Percentiles rank a stretch among this genome's conserved stretches.
These are phyloP conservation scores for Vaccinium darrowii DNA, from an alignment of 148 eudicot genomes.

Conservation along the genomic window DNA sequence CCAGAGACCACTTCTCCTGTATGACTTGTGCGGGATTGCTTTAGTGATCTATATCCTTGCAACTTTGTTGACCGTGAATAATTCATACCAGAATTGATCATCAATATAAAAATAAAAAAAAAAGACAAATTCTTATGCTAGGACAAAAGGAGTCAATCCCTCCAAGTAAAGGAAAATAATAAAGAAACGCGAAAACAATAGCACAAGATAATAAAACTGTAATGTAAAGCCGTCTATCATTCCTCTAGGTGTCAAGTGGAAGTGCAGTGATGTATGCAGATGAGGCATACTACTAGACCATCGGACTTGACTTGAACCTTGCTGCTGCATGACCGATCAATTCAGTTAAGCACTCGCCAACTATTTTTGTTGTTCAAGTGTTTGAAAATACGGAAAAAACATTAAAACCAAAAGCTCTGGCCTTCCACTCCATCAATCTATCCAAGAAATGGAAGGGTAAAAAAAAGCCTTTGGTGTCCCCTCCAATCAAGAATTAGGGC, in stretches of 20 bases:
- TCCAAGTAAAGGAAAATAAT: not conserved
- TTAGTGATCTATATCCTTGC: not conserved
- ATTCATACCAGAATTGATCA: not conserved
- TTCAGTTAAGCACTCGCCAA: not conserved
- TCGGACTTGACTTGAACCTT: too few relatives aligned
- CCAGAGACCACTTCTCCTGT: conserved; percentile 16
- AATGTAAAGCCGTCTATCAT: not conserved
- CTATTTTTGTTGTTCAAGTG: not conserved
- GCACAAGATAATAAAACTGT: not conserved
- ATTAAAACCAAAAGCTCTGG: not conserved
- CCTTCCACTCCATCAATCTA: not conserved
- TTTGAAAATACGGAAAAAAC: not conserved
- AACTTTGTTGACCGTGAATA: not conserved
- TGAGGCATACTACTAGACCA: not conserved
- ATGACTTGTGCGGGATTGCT: conserved; percentile 5
- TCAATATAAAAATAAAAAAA: too few relatives aligned
- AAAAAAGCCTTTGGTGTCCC: not conserved
- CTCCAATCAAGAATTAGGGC: not conserved
- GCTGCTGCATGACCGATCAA: not conserved
- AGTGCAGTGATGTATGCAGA: not conserved
- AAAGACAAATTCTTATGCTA: not conserved
- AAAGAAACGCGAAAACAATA: not conserved
- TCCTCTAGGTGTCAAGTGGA: not conserved
- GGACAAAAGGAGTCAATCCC: not conserved
- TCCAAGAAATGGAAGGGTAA: too few relatives aligned